Percentiles rank a stretch among this genome's conserved stretches.
These are phyloP conservation scores for Coffea canephora DNA, from an alignment of 257 asterid genomes.

Conservation along the genomic window DNA sequence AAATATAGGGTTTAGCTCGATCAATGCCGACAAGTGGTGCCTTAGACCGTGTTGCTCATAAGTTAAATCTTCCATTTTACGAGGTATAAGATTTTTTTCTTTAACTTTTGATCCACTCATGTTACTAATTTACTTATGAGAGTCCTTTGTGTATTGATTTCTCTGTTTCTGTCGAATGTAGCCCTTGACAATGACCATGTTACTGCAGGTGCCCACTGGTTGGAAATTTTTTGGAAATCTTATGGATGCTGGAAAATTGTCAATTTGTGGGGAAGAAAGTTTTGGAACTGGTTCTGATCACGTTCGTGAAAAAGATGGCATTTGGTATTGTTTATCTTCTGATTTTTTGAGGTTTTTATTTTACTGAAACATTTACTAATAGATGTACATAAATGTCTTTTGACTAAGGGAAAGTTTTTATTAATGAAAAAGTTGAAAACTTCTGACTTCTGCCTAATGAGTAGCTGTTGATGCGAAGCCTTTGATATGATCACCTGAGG, in stretches of 20 bases:
- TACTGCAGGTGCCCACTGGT: constrained; percentile 90
- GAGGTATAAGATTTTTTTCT: constrained; percentile 45
- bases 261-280: constrained; percentile 99
- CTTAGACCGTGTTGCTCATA: constrained; percentile 86
- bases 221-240: constrained; percentile 98
- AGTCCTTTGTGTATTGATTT: background rate
- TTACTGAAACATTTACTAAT: background rate
- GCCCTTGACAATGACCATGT: constrained; percentile 15
- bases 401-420: background rate
- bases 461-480: background rate
- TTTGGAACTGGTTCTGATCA: constrained; percentile 98
- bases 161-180: background rate
- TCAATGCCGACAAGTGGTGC: constrained; percentile 99
- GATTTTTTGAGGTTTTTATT: background rate
- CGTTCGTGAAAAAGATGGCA: constrained; percentile 97
- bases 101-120: background rate
- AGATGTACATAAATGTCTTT: background rate
- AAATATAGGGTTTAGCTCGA: constrained; percentile 87
- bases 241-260: constrained; percentile 92
- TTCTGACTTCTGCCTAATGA: background rate
- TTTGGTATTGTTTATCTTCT: constrained; percentile 51
- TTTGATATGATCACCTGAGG: background rate
- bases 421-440: background rate
- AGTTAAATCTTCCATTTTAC: constrained; percentile 72
- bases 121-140: background rate